phyloP scores from a whole-genome alignment of 2,329 filamentous ascomycete genomes.

The Diaporthe longicolla region DNA sequence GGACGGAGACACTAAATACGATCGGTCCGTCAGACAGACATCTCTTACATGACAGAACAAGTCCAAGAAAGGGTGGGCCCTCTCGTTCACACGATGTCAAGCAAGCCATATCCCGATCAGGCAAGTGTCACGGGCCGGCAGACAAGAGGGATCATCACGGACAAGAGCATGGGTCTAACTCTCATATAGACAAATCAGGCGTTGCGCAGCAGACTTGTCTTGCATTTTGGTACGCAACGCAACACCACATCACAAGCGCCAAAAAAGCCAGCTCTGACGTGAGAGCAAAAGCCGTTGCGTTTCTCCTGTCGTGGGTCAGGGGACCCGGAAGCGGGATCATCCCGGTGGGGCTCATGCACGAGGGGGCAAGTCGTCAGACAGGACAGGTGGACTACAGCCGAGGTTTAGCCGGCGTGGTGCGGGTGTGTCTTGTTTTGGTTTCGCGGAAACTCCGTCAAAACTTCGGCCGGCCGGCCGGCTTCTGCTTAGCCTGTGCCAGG shows the following conservation, averaged over 20 bases:
- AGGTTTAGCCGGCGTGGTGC: conserved; percentile 13
- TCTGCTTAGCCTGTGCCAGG: conserved; percentile 8
- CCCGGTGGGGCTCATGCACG: not conserved
- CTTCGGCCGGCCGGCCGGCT: conserved; percentile 6
- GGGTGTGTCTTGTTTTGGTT: conserved; percentile 2
- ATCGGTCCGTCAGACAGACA: not conserved
- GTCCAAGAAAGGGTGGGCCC: not conserved
- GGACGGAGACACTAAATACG: not conserved
- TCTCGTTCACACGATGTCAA: conserved; percentile 4
- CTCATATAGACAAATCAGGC: not conserved
- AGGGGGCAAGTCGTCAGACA: not conserved
- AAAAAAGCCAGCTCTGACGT: not conserved
- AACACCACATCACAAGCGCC: not conserved
- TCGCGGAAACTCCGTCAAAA: conserved; percentile 27
- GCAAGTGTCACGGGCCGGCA: conserved; percentile 18
- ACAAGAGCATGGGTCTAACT: not conserved
- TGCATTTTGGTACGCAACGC: not conserved
- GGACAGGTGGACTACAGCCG: conserved; percentile 5
- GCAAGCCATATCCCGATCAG: not conserved
- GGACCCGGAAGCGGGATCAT: conserved; percentile 4
- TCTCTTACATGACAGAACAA: not conserved
- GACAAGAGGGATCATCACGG: not conserved
- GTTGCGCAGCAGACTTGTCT: not conserved
- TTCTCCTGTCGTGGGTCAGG: conserved; percentile 14
- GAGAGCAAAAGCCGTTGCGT: not conserved